Base-by-base conservation (phyloP, 352 stramenopile species). In the Phytophthora boehmeriae region DNA sequence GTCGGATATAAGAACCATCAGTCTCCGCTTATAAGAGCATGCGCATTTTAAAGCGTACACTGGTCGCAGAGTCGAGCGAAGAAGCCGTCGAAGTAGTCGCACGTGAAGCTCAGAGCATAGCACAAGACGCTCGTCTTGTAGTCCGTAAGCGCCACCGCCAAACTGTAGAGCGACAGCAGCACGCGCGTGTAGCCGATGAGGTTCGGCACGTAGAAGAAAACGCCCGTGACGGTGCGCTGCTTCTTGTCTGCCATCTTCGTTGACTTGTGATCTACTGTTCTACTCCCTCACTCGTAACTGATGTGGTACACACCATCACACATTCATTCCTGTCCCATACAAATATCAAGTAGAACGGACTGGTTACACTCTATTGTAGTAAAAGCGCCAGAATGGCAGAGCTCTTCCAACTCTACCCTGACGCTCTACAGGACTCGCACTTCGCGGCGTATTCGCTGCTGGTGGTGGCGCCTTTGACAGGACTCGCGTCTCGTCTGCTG, bases 61-160 rank as follows among this genome's bases (percentile, higher is more conserved):
- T 99, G 97, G 68, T 99, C 77, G 66, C 98, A 97, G 71, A 92
- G 95, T 54, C 97, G 85, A 44, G 97, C 97, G 48, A 98, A 97
- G 69, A 98, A 95, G 56, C 97, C 97, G 78, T 99, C 97, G 61
- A 99, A 98, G 60, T 98, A 93, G 81, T 99, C 97, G 66, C 96
- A 98, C 8, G 90, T 89, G 77, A 99, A 99, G 71, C 93, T 98
- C 46, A 96, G 68, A 34, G 96, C 70, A 73, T 99, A 99, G 75
- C 88, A 96, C 32, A 86, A 16, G 11, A 97, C 69, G 62, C 85
- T 91, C 14, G 76, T 76, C 66, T 89, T 84, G 68, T 90, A 96
- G 49, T 88, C 70, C 43, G 77, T 75, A 9, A 80, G 63, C 23
- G 89, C 86, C 50, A 98, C 81, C 43, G 73, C 75, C 28, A 98